Evolutionary conservation across 1,284 basidiomycete genomes (phyloP).

Genomic region (Moesziomyces sp.): DNA sequence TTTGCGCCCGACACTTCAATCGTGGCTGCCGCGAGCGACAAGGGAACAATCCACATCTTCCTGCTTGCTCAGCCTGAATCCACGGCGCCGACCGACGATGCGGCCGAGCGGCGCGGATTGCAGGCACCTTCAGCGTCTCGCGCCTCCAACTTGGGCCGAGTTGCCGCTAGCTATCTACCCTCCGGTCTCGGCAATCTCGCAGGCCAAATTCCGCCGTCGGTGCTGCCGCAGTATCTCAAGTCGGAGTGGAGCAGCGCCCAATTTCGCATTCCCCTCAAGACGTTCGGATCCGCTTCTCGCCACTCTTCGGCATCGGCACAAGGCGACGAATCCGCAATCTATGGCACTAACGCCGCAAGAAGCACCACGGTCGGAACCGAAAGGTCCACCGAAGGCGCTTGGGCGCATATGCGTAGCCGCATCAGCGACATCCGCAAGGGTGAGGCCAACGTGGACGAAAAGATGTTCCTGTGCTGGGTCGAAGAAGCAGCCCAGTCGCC

Average conservation of each 20-base stretch:
- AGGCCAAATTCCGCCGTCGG: slow-evolving; percentile 44
- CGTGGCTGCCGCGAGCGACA: slow-evolving; percentile 60
- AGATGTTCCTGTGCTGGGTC: slow-evolving; percentile 57
- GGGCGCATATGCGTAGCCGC: slow-evolving; percentile 57
- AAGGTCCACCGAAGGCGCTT: slow-evolving; percentile 57
- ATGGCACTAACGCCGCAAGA: slow-evolving; percentile 5
- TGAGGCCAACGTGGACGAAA: slow-evolving; percentile 55
- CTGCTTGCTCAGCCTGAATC: slow-evolving; percentile 8
- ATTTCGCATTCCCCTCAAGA: slow-evolving; percentile 56
- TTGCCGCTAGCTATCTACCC: slow-evolving; percentile 46
- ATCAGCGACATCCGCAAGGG: slow-evolving; percentile 58
- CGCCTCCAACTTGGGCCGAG: slow-evolving; percentile 25
- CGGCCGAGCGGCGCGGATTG: background rate
- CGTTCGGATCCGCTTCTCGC: slow-evolving; percentile 42
- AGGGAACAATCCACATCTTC: slow-evolving; percentile 62
- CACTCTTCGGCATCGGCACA: slow-evolving; percentile 13
- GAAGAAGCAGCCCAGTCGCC: slow-evolving; percentile 2
- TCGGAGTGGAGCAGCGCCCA: slow-evolving; percentile 60
- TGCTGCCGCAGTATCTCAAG: slow-evolving; percentile 57
- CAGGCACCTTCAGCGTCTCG: slow-evolving; percentile 13
- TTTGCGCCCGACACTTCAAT: slow-evolving; percentile 49
- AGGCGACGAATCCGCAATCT: slow-evolving; percentile 10
- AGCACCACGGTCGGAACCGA: slow-evolving; percentile 21
- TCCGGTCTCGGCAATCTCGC: slow-evolving; percentile 42
- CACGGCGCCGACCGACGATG: background rate